Conservation (phyloP, 441 rosid species). For the Rhodomyrtus psidioides region DNA sequence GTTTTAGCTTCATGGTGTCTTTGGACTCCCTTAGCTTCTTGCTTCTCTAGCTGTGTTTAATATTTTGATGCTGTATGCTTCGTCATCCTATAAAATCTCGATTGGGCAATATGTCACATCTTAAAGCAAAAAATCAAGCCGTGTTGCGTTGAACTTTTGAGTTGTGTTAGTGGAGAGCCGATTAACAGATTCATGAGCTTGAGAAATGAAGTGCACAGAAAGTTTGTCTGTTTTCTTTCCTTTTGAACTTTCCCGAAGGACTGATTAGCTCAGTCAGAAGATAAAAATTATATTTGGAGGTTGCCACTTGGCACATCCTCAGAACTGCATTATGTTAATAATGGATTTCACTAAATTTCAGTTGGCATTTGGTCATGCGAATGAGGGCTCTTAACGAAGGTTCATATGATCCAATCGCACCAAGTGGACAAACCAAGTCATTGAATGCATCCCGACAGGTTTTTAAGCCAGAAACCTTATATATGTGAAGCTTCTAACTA, state of each 20-base stretch:
- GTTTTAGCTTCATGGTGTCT: not conserved
- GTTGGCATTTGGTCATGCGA: conserved; percentile 38
- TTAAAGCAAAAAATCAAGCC: not conserved
- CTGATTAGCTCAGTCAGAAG: not conserved
- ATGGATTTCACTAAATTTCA: conserved; percentile 10
- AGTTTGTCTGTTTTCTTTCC: not conserved
- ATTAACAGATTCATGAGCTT: not conserved
- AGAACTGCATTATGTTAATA: not conserved
- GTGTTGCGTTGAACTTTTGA: not conserved
- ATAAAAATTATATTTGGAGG: not conserved
- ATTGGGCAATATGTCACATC: not conserved
- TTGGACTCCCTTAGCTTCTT: not conserved
- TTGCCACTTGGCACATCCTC: not conserved
- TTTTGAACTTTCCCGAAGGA: not conserved
- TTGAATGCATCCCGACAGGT: not conserved
- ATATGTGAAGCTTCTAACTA: not conserved
- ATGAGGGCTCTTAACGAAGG: conserved; percentile 30
- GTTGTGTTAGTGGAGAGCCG: not conserved
- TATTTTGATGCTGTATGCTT: not conserved
- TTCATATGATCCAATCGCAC: conserved; percentile 33
- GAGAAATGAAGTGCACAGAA: not conserved
- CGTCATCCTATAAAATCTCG: not conserved
- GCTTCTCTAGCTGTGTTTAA: not conserved
- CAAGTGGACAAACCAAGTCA: conserved; percentile 2
- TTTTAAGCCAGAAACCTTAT: not conserved